Evolutionary conservation across 768 basidiomycete genomes (phyloP), one percentile per base, ranked within the genome.

Genomic region (Pisolithus microcarpus): DNA sequence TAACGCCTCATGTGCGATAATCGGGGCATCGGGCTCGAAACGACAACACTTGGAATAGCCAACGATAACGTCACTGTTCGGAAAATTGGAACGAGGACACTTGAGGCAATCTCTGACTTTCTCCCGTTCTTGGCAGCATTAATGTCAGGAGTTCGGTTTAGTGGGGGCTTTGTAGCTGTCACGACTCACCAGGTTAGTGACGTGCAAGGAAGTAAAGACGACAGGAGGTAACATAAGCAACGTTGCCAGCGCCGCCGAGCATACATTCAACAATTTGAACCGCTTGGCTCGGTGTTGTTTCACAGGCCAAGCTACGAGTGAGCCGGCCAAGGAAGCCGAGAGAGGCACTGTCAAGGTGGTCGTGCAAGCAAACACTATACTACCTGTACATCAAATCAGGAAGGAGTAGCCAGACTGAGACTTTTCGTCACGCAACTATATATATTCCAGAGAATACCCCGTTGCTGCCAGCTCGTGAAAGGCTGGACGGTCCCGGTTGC

Each of bases 301-400:
- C 11, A 56, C 40, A 39, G 51, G 46, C n/a, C 56, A 11, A 5
- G 16, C 37, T 1, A 34, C 30, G n/a, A 57, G 50, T 13, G 56
- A 67, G 24, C 75, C 75, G 51, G 75, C 75, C 48, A 85, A 64
- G 3, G 84, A 79, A 36, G 79, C 72, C 54, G 85, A 86, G 48
- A 87, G 64, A 18, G 83, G 78, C 16, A 87, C 70, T 4, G 87
- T 85, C 52, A 78, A 76, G 5, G 79, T 70, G 1, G 85, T 80
- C 16, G 81, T 74, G 59, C 85, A 87, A 11, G 80, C 71, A 61
- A 88, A 87, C 8, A 80, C 77, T n/a, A 61, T 26, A 18, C 75
- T 75, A 46, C 77, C 84, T 87, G 51, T 53, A 28, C 26, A 42
- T 49, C 34, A 36, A 8, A 21, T 42, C 13, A 9, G 15, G 48